phyloP scores from a whole-genome alignment of 768 basidiomycete species.

The Mycena vitilis region DNA sequence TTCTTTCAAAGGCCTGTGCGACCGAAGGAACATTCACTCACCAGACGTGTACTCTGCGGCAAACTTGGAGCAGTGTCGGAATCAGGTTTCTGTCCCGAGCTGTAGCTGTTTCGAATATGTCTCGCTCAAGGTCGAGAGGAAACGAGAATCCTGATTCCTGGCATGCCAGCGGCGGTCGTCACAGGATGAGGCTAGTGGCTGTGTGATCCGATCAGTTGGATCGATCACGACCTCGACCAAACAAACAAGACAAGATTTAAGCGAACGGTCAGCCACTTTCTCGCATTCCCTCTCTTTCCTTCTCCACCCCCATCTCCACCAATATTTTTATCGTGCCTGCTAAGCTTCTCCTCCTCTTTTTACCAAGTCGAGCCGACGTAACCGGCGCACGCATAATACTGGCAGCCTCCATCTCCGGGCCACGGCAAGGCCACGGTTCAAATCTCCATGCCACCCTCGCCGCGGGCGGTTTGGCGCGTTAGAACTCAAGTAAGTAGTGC shows the following conservation, averaged over 20 bases:
- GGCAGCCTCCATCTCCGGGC: too few species aligned
- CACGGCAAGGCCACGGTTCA: too few species aligned
- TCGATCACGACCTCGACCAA: neutral
- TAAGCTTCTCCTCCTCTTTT: neutral
- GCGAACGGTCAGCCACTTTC: neutral
- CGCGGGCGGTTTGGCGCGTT: neutral
- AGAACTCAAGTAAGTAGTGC: neutral
- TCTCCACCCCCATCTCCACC: neutral
- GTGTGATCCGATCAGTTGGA: neutral
- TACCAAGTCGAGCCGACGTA: neutral
- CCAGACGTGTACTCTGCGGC: conserved; percentile 7
- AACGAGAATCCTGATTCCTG: conserved; percentile 2
- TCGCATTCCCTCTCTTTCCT: neutral
- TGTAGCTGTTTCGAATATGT: neutral
- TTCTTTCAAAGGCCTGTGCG: too few species aligned
- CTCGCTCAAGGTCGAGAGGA: conserved; percentile 4
- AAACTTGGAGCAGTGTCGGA: neutral
- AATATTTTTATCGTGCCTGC: neutral
- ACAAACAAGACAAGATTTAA: neutral
- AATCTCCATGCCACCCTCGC: neutral
- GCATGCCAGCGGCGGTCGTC: too few species aligned
- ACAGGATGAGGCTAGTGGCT: too few species aligned
- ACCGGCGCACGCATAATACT: too few species aligned
- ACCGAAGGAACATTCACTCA: neutral
- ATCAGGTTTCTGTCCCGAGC: neutral